phyloP scores from a whole-genome alignment of 1,284 basidiomycete species.

The Pascua guehoae region DNA sequence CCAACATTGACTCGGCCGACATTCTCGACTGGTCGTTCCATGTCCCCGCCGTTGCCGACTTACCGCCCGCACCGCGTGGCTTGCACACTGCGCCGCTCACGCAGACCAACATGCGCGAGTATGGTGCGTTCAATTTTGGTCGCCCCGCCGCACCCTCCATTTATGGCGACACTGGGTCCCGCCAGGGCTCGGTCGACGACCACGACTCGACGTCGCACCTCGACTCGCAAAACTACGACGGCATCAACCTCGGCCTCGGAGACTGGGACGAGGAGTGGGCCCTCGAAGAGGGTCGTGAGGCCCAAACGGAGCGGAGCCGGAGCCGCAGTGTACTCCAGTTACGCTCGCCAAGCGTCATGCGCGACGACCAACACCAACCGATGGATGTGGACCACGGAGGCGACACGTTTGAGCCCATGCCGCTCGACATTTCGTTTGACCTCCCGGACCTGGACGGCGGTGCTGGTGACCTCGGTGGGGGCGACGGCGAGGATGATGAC shows the following conservation, averaged over 20 bases:
- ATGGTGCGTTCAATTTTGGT: conserved; percentile 46
- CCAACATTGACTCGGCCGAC: conserved; percentile 26
- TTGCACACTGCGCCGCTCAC: conserved; percentile 22
- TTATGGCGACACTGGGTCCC: conserved; percentile 37
- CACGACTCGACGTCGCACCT: conserved; percentile 57
- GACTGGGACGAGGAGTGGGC: conserved; percentile 47
- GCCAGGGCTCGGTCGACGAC: conserved; percentile 26
- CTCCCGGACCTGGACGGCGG: conserved; percentile 35
- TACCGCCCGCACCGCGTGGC: conserved; percentile 7
- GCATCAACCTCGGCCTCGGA: conserved; percentile 43
- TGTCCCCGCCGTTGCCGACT: conserved; percentile 10
- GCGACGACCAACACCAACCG: conserved; percentile 47
- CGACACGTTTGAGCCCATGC: conserved; percentile 11
- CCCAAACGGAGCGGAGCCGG: conserved; percentile 37
- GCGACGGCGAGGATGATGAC: not conserved
- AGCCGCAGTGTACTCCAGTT: conserved; percentile 21
- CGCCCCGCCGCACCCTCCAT: conserved; percentile 48
- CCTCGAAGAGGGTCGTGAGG: conserved; percentile 70
- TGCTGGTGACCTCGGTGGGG: not conserved
- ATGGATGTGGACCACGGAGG: conserved; percentile 34
- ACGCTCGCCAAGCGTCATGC: conserved; percentile 35
- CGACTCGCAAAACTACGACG: conserved; percentile 72
- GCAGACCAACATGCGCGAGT: conserved; percentile 35
- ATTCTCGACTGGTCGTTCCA: conserved; percentile 41
- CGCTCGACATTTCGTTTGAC: conserved; percentile 33